phyloP scores from a whole-genome alignment of 768 basidiomycete genomes.

The Rhizopogon vinicolor region DNA sequence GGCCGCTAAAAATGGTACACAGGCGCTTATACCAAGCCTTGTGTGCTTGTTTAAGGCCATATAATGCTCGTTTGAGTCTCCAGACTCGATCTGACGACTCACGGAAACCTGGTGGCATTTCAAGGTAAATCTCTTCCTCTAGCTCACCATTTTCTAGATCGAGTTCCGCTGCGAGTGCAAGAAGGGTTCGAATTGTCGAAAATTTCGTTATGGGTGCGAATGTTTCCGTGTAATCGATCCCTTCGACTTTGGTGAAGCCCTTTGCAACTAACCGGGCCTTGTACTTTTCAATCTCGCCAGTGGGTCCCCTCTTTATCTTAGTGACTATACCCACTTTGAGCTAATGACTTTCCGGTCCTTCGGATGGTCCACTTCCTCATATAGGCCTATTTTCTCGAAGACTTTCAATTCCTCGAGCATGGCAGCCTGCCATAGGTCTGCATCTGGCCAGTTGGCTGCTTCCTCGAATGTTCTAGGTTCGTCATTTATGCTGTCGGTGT shows the following conservation, averaged over 20 bases:
- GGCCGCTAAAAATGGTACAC: not conserved
- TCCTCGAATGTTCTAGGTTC: not conserved
- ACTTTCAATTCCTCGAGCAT: not conserved
- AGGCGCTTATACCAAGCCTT: conserved; percentile 1
- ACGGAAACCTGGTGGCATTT: no score
- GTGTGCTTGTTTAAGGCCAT: conserved; percentile 3
- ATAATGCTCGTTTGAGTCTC: not conserved
- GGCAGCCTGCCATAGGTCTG: conserved; percentile 1
- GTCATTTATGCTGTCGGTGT: not conserved
- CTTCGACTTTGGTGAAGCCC: conserved; percentile 26
- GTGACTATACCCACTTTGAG: not conserved
- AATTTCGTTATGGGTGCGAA: conserved; percentile 21
- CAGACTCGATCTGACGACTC: not conserved
- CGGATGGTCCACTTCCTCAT: not conserved
- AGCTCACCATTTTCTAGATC: conserved; percentile 7
- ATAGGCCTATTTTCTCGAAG: not conserved
- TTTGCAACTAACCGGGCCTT: conserved; percentile 38
- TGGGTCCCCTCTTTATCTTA: not conserved
- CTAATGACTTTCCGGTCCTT: not conserved
- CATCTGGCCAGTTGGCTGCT: not conserved
- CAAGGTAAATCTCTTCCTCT: conserved; percentile 6
- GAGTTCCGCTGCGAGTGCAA: conserved; percentile 4
- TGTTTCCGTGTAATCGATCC: conserved; percentile 30
- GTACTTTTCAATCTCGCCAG: conserved; percentile 25
- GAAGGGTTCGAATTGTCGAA: conserved; percentile 13